Base-by-base conservation (phyloP, 2,329 filamentous ascomycete genomes). In the Colletotrichum kahawae region DNA sequence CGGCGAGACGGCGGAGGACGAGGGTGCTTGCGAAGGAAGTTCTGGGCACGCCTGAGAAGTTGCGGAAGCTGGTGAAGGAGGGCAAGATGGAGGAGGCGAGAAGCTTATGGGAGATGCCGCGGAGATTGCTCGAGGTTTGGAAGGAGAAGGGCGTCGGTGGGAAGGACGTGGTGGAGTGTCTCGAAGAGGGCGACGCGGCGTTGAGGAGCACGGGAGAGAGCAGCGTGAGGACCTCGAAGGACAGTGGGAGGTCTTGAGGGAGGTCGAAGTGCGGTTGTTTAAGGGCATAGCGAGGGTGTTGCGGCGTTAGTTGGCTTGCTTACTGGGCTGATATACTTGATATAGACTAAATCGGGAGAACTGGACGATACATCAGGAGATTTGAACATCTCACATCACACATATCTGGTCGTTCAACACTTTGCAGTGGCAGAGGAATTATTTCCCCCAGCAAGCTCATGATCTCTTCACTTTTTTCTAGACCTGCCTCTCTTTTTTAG, bases 21-120 rank as follows among this genome's bases (percentile, higher is more conserved):
- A 89, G 88, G 76, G 87, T 92, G 78, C 87, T 93, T 8, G 93
- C 93, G 6, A 85, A 85, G 71, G 92, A 92, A 85, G 92, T 92
- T 8, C 82, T 95, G 8, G 89, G 87, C 7, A 89, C 90, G 5
- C 93, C 93, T 54, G 88, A 87, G 38, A 87, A 90, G 78, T 81
- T 96, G 76, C 87, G 89, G 75, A 81, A 80, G 38, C 84, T 95
- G 75, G 86, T 94, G 16, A 85, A 83, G 10, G 88, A 91, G 66
- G 94, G 93, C 33, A 90, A 88, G 77, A 79, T 87, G 38, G 90
- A 92, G 24, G 91, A 93, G 74, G 93, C 94, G 3, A 88, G 87
- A 78, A 83, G 83, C 73, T 86, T 89, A 76, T 93, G 91, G 90
- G 86, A 87, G 79, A 83, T 88, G 82, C 89, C 90, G 36, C 84